These are phyloP conservation scores for Nothopassalora personata DNA, from an alignment of 2,329 filamentous ascomycete species.

Conservation along the genomic window DNA sequence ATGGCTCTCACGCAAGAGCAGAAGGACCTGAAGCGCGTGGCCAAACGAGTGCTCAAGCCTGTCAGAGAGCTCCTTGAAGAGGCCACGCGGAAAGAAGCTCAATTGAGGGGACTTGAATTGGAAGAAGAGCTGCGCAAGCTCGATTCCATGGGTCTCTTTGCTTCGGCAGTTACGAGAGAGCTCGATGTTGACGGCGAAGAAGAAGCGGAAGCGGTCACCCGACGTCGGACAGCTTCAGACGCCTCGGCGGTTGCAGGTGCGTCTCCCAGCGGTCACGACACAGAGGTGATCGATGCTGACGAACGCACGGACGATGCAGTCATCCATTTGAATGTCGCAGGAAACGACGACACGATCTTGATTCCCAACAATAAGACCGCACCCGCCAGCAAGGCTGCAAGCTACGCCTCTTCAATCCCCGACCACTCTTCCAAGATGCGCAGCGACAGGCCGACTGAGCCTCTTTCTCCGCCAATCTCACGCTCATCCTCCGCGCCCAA, in stretches of 20 bases:
- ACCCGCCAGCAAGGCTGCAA: conserved; percentile 22
- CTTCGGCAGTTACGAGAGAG: conserved; percentile 37
- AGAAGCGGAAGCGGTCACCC: conserved; percentile 22
- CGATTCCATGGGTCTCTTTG: conserved; percentile 59
- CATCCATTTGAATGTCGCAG: conserved; percentile 19
- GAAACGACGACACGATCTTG: conserved; percentile 16
- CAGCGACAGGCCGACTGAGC: conserved; percentile 27
- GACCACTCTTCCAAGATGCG: conserved; percentile 10
- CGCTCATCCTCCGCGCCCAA: conserved; percentile 17
- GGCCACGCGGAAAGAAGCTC: conserved; percentile 74
- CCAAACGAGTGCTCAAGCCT: conserved; percentile 80
- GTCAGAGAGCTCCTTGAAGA: conserved; percentile 72
- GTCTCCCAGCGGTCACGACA: conserved; percentile 24
- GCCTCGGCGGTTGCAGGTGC: conserved; percentile 40
- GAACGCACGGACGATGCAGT: conserved; percentile 25
- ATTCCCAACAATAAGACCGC: conserved; percentile 17
- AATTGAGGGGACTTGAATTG: conserved; percentile 64
- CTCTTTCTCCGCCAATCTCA: conserved; percentile 33
- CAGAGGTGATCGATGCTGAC: conserved; percentile 30
- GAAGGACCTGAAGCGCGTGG: conserved; percentile 76
- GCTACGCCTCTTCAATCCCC: conserved; percentile 20
- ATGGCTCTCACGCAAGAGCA: conserved; percentile 54
- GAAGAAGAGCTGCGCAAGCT: conserved; percentile 68
- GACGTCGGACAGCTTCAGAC: conserved; percentile 26
- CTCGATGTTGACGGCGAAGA: conserved; percentile 44